A percentile compares a stretch with the other conserved stretches of the same genome.
Conservation (phyloP, 805 yeast genomes). For the Metschnikowia santaceciliae region DNA sequence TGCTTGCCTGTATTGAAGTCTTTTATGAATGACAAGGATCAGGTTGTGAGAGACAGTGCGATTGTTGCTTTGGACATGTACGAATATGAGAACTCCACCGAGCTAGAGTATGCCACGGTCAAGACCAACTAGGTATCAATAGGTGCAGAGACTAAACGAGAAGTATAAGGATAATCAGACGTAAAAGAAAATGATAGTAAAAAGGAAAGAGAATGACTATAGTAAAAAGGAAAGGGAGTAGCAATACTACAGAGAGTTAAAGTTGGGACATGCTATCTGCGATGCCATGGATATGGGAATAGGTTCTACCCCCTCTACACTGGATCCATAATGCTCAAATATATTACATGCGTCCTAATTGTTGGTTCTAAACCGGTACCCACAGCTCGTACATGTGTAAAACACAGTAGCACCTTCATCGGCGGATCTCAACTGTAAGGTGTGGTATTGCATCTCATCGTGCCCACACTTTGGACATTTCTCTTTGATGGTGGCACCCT, state of each 20-base stretch:
- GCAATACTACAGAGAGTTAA: no score
- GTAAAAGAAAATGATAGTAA: background rate
- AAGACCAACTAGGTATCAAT: slow-evolving; percentile 6
- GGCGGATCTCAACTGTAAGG: slow-evolving; percentile 93
- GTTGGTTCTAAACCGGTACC: slow-evolving; percentile 90
- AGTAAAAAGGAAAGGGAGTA: background rate
- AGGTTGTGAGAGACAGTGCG: slow-evolving; percentile 94
- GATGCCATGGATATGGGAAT: no score
- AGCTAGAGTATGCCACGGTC: slow-evolving; percentile 62
- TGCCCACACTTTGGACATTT: slow-evolving; percentile 98
- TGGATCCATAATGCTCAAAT: background rate
- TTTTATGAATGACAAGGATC: slow-evolving; percentile 75
- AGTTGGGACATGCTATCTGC: no score
- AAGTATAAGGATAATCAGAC: background rate
- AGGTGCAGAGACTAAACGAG: background rate
- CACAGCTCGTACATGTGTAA: slow-evolving; percentile 92
- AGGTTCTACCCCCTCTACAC: background rate
- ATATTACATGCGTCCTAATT: slow-evolving; percentile 41
- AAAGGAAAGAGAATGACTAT: background rate
- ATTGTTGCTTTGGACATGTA: slow-evolving; percentile 97
- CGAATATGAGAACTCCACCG: slow-evolving; percentile 84
- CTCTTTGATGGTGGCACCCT: slow-evolving; percentile 95
- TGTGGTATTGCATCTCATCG: slow-evolving; percentile 97
- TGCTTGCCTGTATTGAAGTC: slow-evolving; percentile 83
- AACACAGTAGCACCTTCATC: slow-evolving; percentile 99